Base-by-base conservation (phyloP, 331 rosid genomes). In the Spiraea crenata region DNA sequence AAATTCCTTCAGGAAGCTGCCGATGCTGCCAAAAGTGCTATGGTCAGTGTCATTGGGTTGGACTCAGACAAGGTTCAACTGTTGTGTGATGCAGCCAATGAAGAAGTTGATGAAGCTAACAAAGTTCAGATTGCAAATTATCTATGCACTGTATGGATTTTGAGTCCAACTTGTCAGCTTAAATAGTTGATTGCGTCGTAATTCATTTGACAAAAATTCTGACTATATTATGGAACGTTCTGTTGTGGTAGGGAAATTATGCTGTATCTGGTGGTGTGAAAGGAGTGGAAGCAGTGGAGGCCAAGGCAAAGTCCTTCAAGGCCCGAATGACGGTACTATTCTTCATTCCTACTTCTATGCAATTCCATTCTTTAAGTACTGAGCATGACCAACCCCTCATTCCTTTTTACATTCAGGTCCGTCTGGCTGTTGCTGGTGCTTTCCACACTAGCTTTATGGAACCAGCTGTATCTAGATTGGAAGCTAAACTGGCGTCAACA, bases 251-350 rank as follows among this genome's bases (percentile, higher is more conserved):
- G 99, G 99, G 99, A 60, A 91, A 95, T 79, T 95, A 95, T 77
- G 99, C 93, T 44, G 97, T 95, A 5, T 95, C 99, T 46, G 99
- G 99, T 50, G 99, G 99, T 68, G 17, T 91, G 78, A 89, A 86
- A 81, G 99, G 99, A 81, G 74, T 95, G 41, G 97, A 95, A 86
- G 88, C 55, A 34, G 81, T 95, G 38, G 99, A 95, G 81, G 84
- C 98, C 76, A 95, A 89, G 85, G 99, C 99, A 57, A 95, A 95
- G 78, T 95, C 98, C 60, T 95, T 95, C 89, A 91, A 95, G 87
- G 99, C 99, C 80, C 90, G 99, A 74, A 95, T 91, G 99, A 91
- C 96, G 73, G 99, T 95, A 88, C 44, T 16, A 3, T 25, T 67
- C 40, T 70, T 63, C 67, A 41, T 38, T 57, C 48, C 44, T 70